Base-by-base conservation (phyloP, 1,284 basidiomycete genomes). In the Sparassis latifolia region DNA sequence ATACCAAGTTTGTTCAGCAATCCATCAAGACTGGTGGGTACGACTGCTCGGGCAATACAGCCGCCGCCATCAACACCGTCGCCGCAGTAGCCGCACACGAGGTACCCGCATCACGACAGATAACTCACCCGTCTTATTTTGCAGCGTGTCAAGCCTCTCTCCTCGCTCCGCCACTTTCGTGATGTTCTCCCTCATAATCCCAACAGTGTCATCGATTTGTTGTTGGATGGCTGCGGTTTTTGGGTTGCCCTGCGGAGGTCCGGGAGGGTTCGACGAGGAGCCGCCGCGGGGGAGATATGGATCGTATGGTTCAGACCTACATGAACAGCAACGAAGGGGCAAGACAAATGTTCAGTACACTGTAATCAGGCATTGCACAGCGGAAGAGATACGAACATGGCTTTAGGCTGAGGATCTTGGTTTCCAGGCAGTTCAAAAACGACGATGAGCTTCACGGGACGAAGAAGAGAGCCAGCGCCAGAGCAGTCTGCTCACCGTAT, bases 151-250 rank as follows among this genome's bases (percentile, higher is more conserved):
- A 55, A 99, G 74, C 58, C 92, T 75, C 74, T 98, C 96, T 63
- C 95, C 95, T 65, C 96, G 78, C 75, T 98, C 94, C 28, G 93
- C 90, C 33, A 97, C 94, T 70, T 92, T 92, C 59, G 86, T 90
- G 63, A 98, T 97, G 73, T 98, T 99, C 63, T 97, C 93, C 64
- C 92, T 81, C 96, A 98, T 98, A 63, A 97, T 94, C 46, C 88
- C 91, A 54, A 96, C 92, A 35, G 93, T 97, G 64, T 92, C 88
- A 66, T 97, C 92, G 60, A 97, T 97, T 71, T 97, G 92, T 33
- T 80, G 79, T 69, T 97, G 93, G 61, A 97, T 95, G 50, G 88
- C 89, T 10, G 90, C 89, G 0, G 93, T 96, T 80, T 94, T 93
- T 55, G 87, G 63, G 67, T 85, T 92, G 55, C 80, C 82, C 50